Conservation (phyloP, 306 rosid genomes). For the Gleditsia sinensis region DNA sequence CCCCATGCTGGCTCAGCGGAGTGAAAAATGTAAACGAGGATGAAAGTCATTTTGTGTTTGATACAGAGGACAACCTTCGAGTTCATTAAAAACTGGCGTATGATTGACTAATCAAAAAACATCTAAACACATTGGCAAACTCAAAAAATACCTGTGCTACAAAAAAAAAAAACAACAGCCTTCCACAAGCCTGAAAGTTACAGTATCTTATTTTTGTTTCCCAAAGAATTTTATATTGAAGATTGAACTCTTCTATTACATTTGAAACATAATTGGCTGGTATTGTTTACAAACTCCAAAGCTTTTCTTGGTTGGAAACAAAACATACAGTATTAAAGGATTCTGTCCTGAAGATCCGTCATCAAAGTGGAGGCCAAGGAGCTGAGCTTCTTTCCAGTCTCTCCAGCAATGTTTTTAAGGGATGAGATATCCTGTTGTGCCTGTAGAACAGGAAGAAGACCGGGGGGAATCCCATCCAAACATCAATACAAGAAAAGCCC, state of each 20-base stretch:
- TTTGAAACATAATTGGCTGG: conserved; percentile 50
- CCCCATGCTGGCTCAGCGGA: too few species aligned
- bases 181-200: conserved; percentile 39
- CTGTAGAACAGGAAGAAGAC: conserved; percentile 41
- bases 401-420: conserved; percentile 89
- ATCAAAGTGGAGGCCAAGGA: conserved; percentile 82
- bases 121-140: conserved; percentile 25
- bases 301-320: conserved; percentile 35
- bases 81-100: background rate
- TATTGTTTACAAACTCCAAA: conserved; percentile 35
- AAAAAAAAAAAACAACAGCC: conserved; percentile 45
- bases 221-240: conserved; percentile 43
- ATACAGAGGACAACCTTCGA: conserved; percentile 10
- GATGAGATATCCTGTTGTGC: conserved; percentile 93
- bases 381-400: conserved; percentile 95
- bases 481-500: background rate
- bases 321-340: conserved; percentile 62
- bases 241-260: conserved; percentile 45
- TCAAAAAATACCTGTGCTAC: conserved; percentile 40
- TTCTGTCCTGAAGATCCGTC: conserved; percentile 93
- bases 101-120: conserved; percentile 10
- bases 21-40: background rate
- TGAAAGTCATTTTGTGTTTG: background rate
- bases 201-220: conserved; percentile 41
- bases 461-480: background rate